Conservation (phyloP, 768 basidiomycete species). For the Calocera viscosa region DNA sequence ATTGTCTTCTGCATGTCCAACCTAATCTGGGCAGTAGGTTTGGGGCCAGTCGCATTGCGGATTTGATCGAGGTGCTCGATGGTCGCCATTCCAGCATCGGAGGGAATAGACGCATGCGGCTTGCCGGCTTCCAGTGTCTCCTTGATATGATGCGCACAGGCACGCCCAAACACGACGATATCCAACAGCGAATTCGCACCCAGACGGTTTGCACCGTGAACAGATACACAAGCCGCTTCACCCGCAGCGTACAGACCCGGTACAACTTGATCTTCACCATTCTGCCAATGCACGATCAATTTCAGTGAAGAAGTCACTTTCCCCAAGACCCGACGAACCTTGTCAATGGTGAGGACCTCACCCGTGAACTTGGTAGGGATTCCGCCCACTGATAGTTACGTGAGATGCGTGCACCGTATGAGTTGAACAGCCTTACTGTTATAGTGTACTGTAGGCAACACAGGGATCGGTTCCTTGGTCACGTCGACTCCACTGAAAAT, state of each 20-base stretch:
- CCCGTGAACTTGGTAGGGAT: conserved; percentile 98
- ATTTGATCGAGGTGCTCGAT: conserved; percentile 84
- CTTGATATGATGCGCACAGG: conserved; percentile 95
- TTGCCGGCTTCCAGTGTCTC: conserved; percentile 81
- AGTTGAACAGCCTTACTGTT: conserved; percentile 55
- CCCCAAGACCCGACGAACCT: conserved; percentile 27
- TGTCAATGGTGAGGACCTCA: conserved; percentile 80
- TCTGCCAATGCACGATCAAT: conserved; percentile 22
- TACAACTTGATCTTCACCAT: conserved; percentile 87
- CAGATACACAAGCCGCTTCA: conserved; percentile 97
- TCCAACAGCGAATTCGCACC: conserved; percentile 98
- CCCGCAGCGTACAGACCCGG: conserved; percentile 97
- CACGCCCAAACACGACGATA: conserved; percentile 98
- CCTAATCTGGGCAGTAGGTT: conserved; percentile 80
- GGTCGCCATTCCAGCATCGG: conserved; percentile 70
- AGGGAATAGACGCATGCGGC: conserved; percentile 77
- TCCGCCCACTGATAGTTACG: conserved; percentile 69
- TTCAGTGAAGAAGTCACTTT: not conserved
- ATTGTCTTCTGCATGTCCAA: conserved; percentile 98
- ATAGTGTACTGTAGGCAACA: conserved; percentile 96
- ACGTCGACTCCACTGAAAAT: conserved; percentile 99
- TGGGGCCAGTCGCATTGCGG: conserved; percentile 66
- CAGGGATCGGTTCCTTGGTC: conserved; percentile 98
- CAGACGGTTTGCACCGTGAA: conserved; percentile 97
- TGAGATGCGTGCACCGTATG: not conserved